Percentiles rank a stretch among this genome's conserved stretches.
Evolutionary conservation across 2,329 filamentous ascomycete genomes (phyloP).

Genomic region (Paraconiothyrium sp.): DNA sequence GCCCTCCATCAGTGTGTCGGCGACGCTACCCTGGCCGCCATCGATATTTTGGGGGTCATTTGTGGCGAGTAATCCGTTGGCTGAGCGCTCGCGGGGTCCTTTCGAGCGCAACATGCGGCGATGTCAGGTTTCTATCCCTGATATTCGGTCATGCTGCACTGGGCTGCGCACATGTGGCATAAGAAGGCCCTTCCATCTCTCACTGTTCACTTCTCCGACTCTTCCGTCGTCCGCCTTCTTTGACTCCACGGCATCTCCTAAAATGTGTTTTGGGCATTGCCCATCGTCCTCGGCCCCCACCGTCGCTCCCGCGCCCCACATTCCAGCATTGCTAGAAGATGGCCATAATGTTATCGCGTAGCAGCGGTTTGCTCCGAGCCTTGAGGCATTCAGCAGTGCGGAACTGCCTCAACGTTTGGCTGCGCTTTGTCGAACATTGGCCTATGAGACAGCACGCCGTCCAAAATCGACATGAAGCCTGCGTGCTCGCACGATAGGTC

Average conservation of each 20-base stretch:
- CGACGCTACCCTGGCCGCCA: background rate
- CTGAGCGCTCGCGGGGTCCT: conserved; percentile 8
- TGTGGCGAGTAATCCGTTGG: conserved; percentile 7
- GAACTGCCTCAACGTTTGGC: background rate
- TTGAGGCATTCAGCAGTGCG: background rate
- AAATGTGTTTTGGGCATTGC: background rate
- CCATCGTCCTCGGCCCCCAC: conserved; percentile 2
- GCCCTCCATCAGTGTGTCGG: background rate
- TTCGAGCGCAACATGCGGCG: background rate
- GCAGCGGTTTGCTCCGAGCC: background rate
- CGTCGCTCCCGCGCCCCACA: background rate
- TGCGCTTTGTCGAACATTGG: background rate
- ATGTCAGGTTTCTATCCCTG: background rate
- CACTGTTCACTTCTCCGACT: background rate
- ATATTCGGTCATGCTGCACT: background rate
- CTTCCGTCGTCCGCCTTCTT: background rate
- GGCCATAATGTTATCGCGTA: background rate
- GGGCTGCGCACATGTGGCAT: background rate
- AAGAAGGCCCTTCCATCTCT: background rate
- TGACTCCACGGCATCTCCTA: background rate
- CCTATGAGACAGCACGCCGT: background rate
- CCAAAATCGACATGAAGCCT: background rate
- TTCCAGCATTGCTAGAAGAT: background rate
- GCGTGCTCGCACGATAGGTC: background rate
- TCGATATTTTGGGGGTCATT: background rate